A percentile compares a stretch with the other conserved stretches of the same genome.
These are phyloP conservation scores for Tolypocladium tropicale DNA, from an alignment of 2,329 filamentous ascomycete species.

Conservation along the genomic window DNA sequence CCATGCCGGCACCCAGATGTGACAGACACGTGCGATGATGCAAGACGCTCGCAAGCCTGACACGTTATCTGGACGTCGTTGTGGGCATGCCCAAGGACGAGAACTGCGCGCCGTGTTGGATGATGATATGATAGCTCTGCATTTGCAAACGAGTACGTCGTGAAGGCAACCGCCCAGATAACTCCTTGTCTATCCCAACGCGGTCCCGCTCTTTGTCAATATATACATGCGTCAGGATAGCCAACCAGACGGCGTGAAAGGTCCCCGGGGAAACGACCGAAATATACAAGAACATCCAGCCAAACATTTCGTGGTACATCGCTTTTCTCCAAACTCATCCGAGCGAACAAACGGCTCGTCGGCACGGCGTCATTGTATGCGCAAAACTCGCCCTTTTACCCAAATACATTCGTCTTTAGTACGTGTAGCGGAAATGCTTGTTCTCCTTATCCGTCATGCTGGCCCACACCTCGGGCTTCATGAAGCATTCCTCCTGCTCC, in stretches of 20 bases:
- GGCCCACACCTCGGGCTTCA: slow-evolving; percentile 32
- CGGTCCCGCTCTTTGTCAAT: not conserved
- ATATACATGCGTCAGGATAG: not conserved
- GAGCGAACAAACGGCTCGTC: not conserved
- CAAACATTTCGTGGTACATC: not conserved
- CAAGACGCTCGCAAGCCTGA: too few relatives aligned
- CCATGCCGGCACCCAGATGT: not conserved
- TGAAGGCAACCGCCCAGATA: too few relatives aligned
- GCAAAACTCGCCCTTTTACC: not conserved
- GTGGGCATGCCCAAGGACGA: too few relatives aligned
- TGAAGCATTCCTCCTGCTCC: slow-evolving; percentile 27
- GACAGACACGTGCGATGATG: too few relatives aligned
- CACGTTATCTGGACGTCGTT: too few relatives aligned
- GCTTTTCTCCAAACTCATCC: not conserved
- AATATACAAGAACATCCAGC: not conserved
- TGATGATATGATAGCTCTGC: too few relatives aligned
- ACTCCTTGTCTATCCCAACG: not conserved
- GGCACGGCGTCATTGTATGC: not conserved
- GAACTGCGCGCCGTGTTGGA: too few relatives aligned
- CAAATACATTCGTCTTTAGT: slow-evolving; percentile 14
- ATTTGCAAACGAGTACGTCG: too few relatives aligned
- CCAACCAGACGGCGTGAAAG: not conserved
- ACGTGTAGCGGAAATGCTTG: slow-evolving; percentile 42
- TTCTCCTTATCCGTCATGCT: slow-evolving; percentile 48
- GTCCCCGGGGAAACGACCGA: not conserved